Conservation (phyloP, 805 yeast species). For the Cyberlindnera xishuangbannaensis region DNA sequence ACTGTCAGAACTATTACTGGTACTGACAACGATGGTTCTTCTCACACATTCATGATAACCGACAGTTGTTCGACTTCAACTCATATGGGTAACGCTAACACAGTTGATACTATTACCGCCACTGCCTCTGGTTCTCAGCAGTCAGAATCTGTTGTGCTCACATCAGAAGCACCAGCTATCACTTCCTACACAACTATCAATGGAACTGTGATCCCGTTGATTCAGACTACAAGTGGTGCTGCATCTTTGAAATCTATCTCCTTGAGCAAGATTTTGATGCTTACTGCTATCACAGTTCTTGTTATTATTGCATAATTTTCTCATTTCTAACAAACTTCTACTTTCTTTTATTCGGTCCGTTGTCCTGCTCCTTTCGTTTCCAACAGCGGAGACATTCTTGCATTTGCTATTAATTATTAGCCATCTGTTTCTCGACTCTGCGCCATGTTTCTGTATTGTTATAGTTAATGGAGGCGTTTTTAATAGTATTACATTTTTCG, state of each 20-base stretch:
- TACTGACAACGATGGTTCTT: slow-evolving; percentile 7
- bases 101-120: slow-evolving; percentile 6
- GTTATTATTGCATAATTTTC: not conserved
- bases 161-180: no score
- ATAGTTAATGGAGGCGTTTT: no score
- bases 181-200: not conserved
- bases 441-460: no score
- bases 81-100: slow-evolving; percentile 6
- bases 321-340: no score
- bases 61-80: slow-evolving; percentile 4
- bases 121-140: no score
- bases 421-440: no score
- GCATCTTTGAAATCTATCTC: slow-evolving; percentile 4
- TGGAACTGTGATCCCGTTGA: slow-evolving; percentile 1
- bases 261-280: slow-evolving; percentile 3
- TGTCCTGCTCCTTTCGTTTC: no score
- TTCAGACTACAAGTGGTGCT: slow-evolving; percentile 9
- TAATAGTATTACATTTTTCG: no score
- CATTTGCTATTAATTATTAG: no score
- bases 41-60: slow-evolving; percentile 5
- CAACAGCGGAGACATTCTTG: no score
- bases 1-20: slow-evolving; percentile 5
- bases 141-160: no score
- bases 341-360: no score
- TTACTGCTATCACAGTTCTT: slow-evolving; percentile 1